These are phyloP conservation scores for Moricandia moricandioides DNA, from an alignment of 345 rosid genomes.

Conservation along the genomic window DNA sequence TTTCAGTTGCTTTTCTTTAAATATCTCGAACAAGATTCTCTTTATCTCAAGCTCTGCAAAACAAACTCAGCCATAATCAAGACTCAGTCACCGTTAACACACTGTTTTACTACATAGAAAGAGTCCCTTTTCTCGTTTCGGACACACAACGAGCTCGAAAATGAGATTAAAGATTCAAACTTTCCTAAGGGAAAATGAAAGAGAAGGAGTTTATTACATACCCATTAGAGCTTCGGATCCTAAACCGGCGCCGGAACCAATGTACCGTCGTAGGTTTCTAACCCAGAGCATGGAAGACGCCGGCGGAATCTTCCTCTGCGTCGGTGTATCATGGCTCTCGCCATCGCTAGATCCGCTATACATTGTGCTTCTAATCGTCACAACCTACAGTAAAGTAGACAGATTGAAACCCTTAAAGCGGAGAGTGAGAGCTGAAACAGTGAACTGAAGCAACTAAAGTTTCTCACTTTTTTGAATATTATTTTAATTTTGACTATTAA, in stretches of 20 bases:
- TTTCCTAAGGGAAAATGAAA: not conserved
- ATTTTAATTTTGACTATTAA: too few relatives aligned
- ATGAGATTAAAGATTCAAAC: not conserved
- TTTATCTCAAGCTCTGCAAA: slow-evolving; percentile 90
- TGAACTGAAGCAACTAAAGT: not conserved
- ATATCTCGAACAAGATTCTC: slow-evolving; percentile 93
- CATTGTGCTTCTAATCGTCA: slow-evolving; percentile 40
- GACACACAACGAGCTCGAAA: too few relatives aligned
- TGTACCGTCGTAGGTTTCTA: slow-evolving; percentile 80
- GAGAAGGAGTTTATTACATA: slow-evolving; percentile 22
- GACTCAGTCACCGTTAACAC: not conserved
- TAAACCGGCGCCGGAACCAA: slow-evolving; percentile 98
- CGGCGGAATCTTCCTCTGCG: slow-evolving; percentile 89
- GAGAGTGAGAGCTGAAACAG: slow-evolving; percentile 7
- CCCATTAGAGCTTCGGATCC: slow-evolving; percentile 99
- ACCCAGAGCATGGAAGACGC: slow-evolving; percentile 98
- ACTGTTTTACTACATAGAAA: not conserved
- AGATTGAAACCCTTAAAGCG: not conserved
- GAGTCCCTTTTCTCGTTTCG: not conserved
- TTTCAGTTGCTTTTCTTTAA: slow-evolving; percentile 92
- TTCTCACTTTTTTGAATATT: too few relatives aligned
- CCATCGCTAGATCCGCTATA: slow-evolving; percentile 96
- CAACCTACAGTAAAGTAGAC: slow-evolving; percentile 7
- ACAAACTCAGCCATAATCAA: slow-evolving; percentile 14
- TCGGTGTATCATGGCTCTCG: slow-evolving; percentile 74